A percentile compares a stretch with the other conserved stretches of the same genome.
These are phyloP conservation scores for Elasticomyces elasticus DNA, from an alignment of 495 filamentous ascomycete genomes.

Conservation along the genomic window DNA sequence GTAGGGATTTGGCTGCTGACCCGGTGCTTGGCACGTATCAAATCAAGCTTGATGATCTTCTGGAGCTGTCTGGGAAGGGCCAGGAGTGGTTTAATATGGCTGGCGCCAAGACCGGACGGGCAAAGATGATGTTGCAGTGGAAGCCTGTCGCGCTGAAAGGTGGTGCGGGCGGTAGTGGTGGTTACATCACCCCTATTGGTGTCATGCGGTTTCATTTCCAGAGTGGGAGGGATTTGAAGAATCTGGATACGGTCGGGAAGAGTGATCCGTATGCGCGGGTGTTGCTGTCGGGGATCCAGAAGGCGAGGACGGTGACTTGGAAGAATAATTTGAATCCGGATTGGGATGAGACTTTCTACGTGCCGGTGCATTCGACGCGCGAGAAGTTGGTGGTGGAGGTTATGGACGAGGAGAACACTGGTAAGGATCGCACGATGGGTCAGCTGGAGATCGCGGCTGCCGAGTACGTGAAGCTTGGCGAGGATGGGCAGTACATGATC, in stretches of 20 bases:
- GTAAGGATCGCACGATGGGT: constrained; percentile 79
- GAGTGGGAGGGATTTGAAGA: constrained; percentile 69
- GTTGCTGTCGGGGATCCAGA: constrained; percentile 78
- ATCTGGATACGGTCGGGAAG: constrained; percentile 91
- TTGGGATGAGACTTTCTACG: constrained; percentile 92
- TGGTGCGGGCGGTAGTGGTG: constrained; percentile 60
- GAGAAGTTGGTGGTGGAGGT: constrained; percentile 84
- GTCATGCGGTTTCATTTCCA: constrained; percentile 92
- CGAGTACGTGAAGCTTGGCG: constrained; percentile 69
- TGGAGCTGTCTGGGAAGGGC: constrained; percentile 82
- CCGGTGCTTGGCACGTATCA: constrained; percentile 83
- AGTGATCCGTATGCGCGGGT: constrained; percentile 91
- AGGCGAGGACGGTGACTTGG: constrained; percentile 85
- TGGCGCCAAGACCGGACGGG: constrained; percentile 71
- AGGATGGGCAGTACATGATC: constrained; percentile 70
- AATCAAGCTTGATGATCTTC: constrained; percentile 86
- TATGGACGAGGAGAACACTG: constrained; percentile 89
- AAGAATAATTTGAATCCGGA: constrained; percentile 91
- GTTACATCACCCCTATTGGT: constrained; percentile 86
- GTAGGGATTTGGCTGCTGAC: constrained; percentile 73
- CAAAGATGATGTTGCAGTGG: constrained; percentile 84
- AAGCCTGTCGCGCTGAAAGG: constrained; percentile 84
- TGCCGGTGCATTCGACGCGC: constrained; percentile 77
- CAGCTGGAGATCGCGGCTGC: constrained; percentile 61
- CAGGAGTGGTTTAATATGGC: constrained; percentile 92